A percentile compares a stretch with the other conserved stretches of the same genome.
Evolutionary conservation across 83 land plant species (phyloP).

Genomic region (Isoetes engelmannii): DNA sequence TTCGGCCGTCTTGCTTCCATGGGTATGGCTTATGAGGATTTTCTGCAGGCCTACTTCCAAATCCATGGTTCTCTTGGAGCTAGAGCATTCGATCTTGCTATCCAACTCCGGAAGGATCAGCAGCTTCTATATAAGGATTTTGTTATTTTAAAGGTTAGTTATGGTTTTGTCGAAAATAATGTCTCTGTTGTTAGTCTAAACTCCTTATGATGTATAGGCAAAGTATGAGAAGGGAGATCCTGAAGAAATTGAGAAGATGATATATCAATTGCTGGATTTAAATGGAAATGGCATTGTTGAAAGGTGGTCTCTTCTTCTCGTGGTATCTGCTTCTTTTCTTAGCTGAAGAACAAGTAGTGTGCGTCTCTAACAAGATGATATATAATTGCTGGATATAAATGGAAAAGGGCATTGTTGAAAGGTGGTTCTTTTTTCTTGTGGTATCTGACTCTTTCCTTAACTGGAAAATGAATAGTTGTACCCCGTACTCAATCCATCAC

Average conservation of each 20-base stretch:
- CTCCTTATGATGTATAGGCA: slow-evolving; percentile 35
- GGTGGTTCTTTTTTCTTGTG: too few species aligned
- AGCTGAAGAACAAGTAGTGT: too few species aligned
- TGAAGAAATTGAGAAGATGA: slow-evolving; percentile 62
- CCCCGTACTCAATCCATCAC: too few species aligned
- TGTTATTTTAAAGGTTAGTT: slow-evolving; percentile 59
- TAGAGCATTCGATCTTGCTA: slow-evolving; percentile 49
- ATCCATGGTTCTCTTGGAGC: slow-evolving; percentile 60
- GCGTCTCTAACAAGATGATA: too few species aligned
- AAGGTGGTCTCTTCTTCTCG: slow-evolving; percentile 32
- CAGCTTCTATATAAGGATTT: slow-evolving; percentile 61
- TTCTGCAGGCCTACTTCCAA: slow-evolving; percentile 39
- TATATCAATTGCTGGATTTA: slow-evolving; percentile 56
- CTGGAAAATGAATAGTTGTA: too few species aligned
- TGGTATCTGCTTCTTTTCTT: too few species aligned
- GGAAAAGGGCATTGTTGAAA: neutral
- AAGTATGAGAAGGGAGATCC: slow-evolving; percentile 69
- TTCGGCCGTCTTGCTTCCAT: too few species aligned
- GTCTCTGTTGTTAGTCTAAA: neutral
- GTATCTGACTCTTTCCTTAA: too few species aligned
- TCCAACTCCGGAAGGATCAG: slow-evolving; percentile 42
- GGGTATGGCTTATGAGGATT: neutral
- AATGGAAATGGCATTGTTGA: slow-evolving; percentile 48
- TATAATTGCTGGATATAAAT: neutral
- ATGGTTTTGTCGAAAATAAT: neutral